These are phyloP conservation scores for Bidens hawaiensis DNA, from an alignment of 140 eudicot species.

Conservation along the genomic window DNA sequence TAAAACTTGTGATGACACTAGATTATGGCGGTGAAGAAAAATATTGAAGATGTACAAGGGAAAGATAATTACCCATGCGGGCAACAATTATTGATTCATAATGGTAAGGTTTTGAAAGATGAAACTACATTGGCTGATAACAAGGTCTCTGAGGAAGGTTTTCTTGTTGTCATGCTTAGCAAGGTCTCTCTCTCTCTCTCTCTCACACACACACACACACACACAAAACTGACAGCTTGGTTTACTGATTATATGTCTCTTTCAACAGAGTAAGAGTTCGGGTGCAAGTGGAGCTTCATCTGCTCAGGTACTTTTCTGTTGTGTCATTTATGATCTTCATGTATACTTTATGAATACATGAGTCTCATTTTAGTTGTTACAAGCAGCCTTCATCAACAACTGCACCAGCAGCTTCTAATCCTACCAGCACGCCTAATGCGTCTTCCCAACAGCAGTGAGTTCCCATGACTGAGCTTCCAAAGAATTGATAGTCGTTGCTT, in stretches of 20 bases:
- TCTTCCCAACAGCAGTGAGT: slow-evolving; percentile 45
- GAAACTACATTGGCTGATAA: slow-evolving; percentile 84
- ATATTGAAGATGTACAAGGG: slow-evolving; percentile 91
- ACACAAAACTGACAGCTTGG: not conserved
- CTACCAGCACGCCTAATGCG: slow-evolving; percentile 44
- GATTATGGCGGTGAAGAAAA: slow-evolving; percentile 92
- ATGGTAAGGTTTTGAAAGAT: slow-evolving; percentile 93
- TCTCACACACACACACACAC: too few species aligned
- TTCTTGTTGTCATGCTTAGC: slow-evolving; percentile 97
- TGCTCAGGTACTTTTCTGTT: slow-evolving; percentile 52
- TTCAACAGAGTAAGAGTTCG: slow-evolving; percentile 57
- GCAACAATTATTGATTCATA: slow-evolving; percentile 82
- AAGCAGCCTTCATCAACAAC: slow-evolving; percentile 51
- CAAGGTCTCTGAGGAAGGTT: slow-evolving; percentile 90
- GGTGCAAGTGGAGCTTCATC: slow-evolving; percentile 60
- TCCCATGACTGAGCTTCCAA: not conserved
- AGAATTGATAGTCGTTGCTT: too few species aligned
- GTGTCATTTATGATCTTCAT: not conserved
- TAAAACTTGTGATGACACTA: slow-evolving; percentile 25
- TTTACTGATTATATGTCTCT: not conserved
- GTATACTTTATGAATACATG: slow-evolving; percentile 1
- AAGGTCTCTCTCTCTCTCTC: slow-evolving; percentile 47
- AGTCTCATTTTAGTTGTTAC: slow-evolving; percentile 21
- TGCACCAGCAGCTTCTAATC: slow-evolving; percentile 33
- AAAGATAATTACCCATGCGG: slow-evolving; percentile 95